Evolutionary conservation across 1,284 basidiomycete species (phyloP), one percentile per base, ranked within the genome.

Genomic region (Somion occarium): DNA sequence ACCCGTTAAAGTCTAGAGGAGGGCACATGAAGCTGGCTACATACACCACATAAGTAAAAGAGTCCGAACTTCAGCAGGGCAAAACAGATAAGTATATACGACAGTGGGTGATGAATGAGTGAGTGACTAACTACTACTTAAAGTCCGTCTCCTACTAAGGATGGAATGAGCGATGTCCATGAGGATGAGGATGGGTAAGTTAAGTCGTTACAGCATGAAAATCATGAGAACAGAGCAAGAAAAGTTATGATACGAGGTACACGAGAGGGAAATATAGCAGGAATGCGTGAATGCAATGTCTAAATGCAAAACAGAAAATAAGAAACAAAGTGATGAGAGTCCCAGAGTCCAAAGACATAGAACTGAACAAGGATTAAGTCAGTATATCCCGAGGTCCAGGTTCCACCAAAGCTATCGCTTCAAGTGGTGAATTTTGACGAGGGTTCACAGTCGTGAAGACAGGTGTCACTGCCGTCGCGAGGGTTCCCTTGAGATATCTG

Each of bases 401-500:
- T 34, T 34, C n/a, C n/a, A n/a, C n/a, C n/a, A 34, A 34, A 34
- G 7, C 30, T 34, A 34, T 34, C 30, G 30, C 30, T 34, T 34
- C 30, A 15, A 15, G 30, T 7, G 30, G 30, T 34, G 30, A 34
- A 15, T 34, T 34, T 34, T 34, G 30, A 34, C 7, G 15, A 34
- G 7, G 7, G 30, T 34, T n/a, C n/a, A n/a, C n/a, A n/a, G n/a
- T 34, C 30, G 15, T 34, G 30, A 34, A 34, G 15, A 34, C 7
- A 34, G 30, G 30, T 7, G 15, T 34, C 30, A 50, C 15, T 23
- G 24, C 23, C 41, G 42, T 4, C 43, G 47, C 15, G 56, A 59
- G 25, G 52, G 51, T 44, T 61, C 61, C 34, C 64, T 44, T 7
- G 63, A 65, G 19, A 64, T 55, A 46, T 62, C 63, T 13, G 57